Percentiles rank a stretch among this genome's conserved stretches.
These are phyloP conservation scores for Candida nitratophila DNA, from an alignment of 805 yeast species.

Conservation along the genomic window DNA sequence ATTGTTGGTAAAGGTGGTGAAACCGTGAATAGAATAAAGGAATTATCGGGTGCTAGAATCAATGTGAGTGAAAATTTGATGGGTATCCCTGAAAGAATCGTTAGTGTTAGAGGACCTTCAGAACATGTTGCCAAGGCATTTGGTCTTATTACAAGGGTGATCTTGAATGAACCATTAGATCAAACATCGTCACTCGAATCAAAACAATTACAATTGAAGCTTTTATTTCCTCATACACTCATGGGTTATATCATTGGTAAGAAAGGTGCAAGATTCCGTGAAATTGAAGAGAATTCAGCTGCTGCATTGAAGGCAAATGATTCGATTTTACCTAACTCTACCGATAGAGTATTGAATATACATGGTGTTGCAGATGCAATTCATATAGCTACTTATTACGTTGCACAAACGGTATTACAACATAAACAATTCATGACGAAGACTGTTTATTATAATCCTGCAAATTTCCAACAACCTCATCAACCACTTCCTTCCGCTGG, in stretches of 20 bases:
- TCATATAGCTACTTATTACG: conserved; percentile 73
- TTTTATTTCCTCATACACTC: conserved; percentile 69
- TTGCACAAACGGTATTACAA: conserved; percentile 60
- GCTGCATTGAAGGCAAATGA: conserved; percentile 72
- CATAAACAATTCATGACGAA: conserved; percentile 54
- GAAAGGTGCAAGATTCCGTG: conserved; percentile 64
- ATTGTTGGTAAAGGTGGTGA: conserved; percentile 83
- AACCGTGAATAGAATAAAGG: conserved; percentile 56
- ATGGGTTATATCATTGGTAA: conserved; percentile 81
- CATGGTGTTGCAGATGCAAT: conserved; percentile 83
- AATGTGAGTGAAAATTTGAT: conserved; percentile 67
- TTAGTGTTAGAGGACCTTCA: conserved; percentile 66
- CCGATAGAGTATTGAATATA: conserved; percentile 66
- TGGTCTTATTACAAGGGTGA: conserved; percentile 62
- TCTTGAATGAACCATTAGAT: conserved; percentile 60
- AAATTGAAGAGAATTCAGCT: conserved; percentile 77
- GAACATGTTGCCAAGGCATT: conserved; percentile 78
- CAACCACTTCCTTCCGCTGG: conserved; percentile 13
- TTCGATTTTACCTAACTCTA: conserved; percentile 62
- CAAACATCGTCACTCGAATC: conserved; percentile 52
- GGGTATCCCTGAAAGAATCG: conserved; percentile 68
- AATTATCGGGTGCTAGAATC: conserved; percentile 54
- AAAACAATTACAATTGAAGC: conserved; percentile 45
- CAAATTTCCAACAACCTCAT: conserved; percentile 27
- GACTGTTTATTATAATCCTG: conserved; percentile 53